Base-by-base conservation (phyloP, 805 yeast species). In the Cyberlindnera suaveolens region DNA sequence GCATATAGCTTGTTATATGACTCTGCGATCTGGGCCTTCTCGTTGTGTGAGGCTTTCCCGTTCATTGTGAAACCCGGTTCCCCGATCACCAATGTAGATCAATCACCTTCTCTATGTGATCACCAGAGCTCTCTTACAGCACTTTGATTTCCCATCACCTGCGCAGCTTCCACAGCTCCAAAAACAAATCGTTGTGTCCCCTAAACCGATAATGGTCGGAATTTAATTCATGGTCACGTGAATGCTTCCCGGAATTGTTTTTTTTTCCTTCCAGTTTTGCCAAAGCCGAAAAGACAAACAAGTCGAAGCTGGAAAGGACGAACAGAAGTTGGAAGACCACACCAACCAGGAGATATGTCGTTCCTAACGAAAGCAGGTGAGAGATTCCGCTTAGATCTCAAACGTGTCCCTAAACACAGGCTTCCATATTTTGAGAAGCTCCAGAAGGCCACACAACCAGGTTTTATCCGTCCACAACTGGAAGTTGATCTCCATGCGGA, bases 1-100 rank as follows among this genome's bases (percentile, higher is more conserved):
- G 67, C 50, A 49, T 80, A 76, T 39, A 83, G 72, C 36, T 72
- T 71, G 51, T 80, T 80, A 60, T 81, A 83, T 39, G 82, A 78
- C 33, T 78, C 78, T 11, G 86, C 83, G 36, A 83, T 71, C 29
- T 44, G 44, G 8, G 62, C 62, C 42, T 49, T 52, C 31, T 56
- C 62, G 36, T 57, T 57, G 13, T 47, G 57, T n/a, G 56, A 41
- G 9, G 41, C 36, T 36, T 54, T 44, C 17, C 50, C 38, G 26
- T 18, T 38, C 40, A 38, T 34, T 36, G 34, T 42, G 15, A 7
- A 2, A 4, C 27, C 27, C 2, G 11, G 11, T 23, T 23, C 11
- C 11, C 27, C 27, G 3, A 23, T 23, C 27, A 23, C 11, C 27
- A 23, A 2, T 23, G 11, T 23, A 23, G 27, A 23, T 23, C 27